Base-by-base conservation (phyloP, 2,329 filamentous ascomycete genomes). In the Fusarium sp. region DNA sequence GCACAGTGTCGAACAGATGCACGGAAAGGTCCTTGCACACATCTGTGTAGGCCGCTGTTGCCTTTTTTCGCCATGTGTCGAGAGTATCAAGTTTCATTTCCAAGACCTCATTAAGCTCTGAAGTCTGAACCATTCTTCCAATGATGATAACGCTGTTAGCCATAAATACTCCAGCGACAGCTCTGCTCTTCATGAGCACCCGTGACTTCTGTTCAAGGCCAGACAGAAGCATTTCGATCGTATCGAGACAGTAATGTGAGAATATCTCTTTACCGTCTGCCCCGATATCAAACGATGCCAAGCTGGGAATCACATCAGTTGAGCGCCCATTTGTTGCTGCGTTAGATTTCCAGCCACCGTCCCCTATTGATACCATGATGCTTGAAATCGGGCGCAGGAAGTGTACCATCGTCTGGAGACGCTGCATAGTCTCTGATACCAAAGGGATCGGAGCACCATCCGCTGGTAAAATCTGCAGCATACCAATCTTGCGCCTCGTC, bases 231-330 rank as follows among this genome's bases (percentile, higher is more conserved):
- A 88, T 85, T 56, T 98, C 94, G 66, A 98, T 90, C 32, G 93
- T 95, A 78, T 99, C 96, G 22, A 90, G 85, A 71, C 93, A 92
- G 77, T 98, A 99, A 76, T 97, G 90, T 2, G 92, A 91, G 72
- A 99, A 94, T 17, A 99, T 89, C 54, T 95, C 90, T 67, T 90
- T 89, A 30, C 94, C 94, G 75, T 98, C 94, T 5, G 94, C 94
- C 15, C 92, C 90, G 33, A 97, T 90, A 74, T 98, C 95, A 74
- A 97, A 93, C 0, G 92, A 91, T 14, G 89, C 88, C 30, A 94
- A 83, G 51, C 90, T 92, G 0, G 91, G 90, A 20, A 90, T 86
- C 27, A 86, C 86, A 41, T 92, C 88, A 8, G 86, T 87, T 5
- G 85, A 85, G 13, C 87, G 86, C 11, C 85, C 82, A 41, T 84